Conservation (phyloP, 108 stramenopile genomes). For the Conticribra weissflogii region DNA sequence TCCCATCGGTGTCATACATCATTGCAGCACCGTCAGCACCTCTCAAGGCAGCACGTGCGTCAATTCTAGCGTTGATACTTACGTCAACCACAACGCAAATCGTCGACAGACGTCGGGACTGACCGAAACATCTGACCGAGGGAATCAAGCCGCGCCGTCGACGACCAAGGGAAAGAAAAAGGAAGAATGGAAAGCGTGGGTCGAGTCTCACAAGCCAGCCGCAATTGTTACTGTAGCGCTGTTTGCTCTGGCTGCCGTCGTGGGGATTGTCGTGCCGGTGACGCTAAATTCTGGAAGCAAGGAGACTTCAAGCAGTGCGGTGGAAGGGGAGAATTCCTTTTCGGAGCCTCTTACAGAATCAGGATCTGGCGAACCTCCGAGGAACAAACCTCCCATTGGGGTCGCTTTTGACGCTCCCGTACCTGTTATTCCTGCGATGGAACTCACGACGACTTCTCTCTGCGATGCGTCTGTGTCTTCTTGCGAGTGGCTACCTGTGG, state of each 20-base stretch:
- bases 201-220: background rate
- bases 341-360: background rate
- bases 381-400: background rate
- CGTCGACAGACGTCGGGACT: background rate
- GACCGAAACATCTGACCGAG: background rate
- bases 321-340: too few species aligned
- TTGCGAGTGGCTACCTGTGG: background rate
- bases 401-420: background rate
- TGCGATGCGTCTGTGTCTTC: background rate
- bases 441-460: background rate
- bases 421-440: background rate
- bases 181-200: background rate
- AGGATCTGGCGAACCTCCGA: background rate
- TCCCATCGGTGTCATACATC: background rate
- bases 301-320: too few species aligned
- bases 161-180: background rate
- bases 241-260: background rate
- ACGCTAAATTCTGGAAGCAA: too few species aligned
- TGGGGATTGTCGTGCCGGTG: too few species aligned
- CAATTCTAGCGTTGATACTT: background rate
- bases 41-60: background rate
- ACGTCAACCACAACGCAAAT: background rate
- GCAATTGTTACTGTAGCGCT: background rate
- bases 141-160: background rate
- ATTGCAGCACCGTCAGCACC: background rate